Conservation (phyloP, 352 stramenopile species). For the Thalassiosira livingstoniorum region DNA sequence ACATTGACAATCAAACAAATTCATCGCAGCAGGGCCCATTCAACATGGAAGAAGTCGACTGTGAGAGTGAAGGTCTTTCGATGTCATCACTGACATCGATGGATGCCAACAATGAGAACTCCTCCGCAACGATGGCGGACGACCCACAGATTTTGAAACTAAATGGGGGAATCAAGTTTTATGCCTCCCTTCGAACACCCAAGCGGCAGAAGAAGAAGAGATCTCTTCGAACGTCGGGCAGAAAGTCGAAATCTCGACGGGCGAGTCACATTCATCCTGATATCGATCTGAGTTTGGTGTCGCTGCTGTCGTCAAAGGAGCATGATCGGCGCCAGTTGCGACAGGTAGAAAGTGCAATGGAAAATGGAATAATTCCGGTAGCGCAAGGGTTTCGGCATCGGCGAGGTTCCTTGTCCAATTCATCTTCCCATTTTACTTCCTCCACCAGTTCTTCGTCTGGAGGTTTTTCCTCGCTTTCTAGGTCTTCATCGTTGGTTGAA, state of each 20-base stretch:
- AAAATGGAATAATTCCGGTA: not conserved
- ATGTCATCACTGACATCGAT: not conserved
- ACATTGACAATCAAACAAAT: not conserved
- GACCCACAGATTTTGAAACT: not conserved
- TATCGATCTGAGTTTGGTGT: constrained; percentile 40
- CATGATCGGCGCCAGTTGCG: constrained; percentile 15
- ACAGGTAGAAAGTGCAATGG: not conserved
- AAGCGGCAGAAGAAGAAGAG: not conserved
- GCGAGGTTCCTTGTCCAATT: not conserved
- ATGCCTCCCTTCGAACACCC: not conserved
- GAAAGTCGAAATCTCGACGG: not conserved
- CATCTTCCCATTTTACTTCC: not conserved
- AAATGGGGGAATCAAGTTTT: not conserved
- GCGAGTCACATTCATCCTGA: constrained; percentile 9
- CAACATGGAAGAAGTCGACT: not conserved
- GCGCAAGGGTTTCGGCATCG: not conserved
- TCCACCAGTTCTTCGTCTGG: not conserved
- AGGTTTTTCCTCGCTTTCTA: not conserved
- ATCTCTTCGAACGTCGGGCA: not conserved
- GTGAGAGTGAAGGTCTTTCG: not conserved
- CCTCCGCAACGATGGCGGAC: not conserved
- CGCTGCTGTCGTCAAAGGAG: constrained; percentile 28
- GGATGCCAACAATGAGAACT: not conserved
- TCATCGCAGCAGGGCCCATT: not conserved
- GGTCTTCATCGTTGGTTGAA: not conserved